Evolutionary conservation across 2,329 filamentous ascomycete species (phyloP), one percentile per base, ranked within the genome.

Genomic region (Parasarocladium wereldwijsianum): DNA sequence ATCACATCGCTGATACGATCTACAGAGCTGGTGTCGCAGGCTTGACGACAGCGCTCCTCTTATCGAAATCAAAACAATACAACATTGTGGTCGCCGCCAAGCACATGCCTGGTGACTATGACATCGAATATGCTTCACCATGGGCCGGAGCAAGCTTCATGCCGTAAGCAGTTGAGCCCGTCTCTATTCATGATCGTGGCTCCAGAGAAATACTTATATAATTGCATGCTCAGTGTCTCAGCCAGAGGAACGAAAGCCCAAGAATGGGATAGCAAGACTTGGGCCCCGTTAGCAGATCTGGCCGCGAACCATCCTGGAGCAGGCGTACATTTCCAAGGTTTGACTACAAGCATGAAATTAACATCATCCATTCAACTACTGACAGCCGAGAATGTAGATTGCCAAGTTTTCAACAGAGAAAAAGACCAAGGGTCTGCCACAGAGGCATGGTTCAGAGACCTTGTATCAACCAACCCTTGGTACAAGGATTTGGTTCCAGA

Each of bases 21-120:
- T 11, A 10, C 23, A 36, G 32, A n/a, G 55, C 55, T 29, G 55
- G 55, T 11, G 55, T 59, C 15, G 46, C 47, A 9, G 55, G 55
- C 25, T 46, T 59, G 28, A 59, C 55, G n/a, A 45, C 49, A 15
- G 55, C 55, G 4, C 39, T 58, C 23, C 39, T 51, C 26, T 44
- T 59, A 26, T 44, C 53, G 10, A 50, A 46, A 34, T 41, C 45
- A 31, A 39, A 45, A 28, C 42, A 39, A 16, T 49, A 55, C 34
- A 41, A 31, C 17, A 46, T 59, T 30, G 55, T 54, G 1, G 44
- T 59, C 1, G 43, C 58, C 3, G 51, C 82, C 6, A 86, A 84
- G 46, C 78, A 86, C 48, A 84, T 87, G 76, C 82, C 82, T 0
- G 82, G 82, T 22, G 82, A 90, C 54, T 85, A 84, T 49, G 77